phyloP scores from a whole-genome alignment of 2,329 filamentous ascomycete genomes.

The Ophiostoma ulmi region DNA sequence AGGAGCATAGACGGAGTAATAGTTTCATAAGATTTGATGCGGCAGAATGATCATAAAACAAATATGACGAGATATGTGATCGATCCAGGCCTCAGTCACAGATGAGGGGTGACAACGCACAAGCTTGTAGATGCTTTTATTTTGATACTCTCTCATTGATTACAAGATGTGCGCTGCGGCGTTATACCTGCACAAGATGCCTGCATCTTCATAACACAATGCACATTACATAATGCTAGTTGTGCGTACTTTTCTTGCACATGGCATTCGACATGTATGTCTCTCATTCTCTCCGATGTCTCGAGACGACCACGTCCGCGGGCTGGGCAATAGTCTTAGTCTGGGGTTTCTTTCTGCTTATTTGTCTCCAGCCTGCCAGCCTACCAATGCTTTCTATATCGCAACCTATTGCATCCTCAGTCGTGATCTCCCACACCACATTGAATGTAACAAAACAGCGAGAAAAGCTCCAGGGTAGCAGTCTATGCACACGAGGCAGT shows the following conservation, averaged over 20 bases:
- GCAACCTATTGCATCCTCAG: neutral
- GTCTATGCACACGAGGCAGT: neutral
- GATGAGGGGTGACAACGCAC: neutral
- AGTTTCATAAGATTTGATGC: neutral
- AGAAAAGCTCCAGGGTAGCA: conserved; percentile 20
- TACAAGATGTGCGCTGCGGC: neutral
- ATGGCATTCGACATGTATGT: conserved; percentile 8
- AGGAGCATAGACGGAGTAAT: neutral
- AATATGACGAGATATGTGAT: conserved; percentile 9
- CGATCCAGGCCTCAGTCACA: conserved; percentile 1
- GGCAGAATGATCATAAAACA: neutral
- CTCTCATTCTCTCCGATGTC: conserved; percentile 16
- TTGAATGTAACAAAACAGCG: conserved; percentile 19
- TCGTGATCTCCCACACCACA: neutral
- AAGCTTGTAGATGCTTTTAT: neutral
- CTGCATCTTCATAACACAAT: neutral
- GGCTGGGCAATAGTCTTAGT: conserved; percentile 6
- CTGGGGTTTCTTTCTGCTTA: neutral
- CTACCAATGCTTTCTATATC: neutral
- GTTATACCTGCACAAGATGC: conserved; percentile 2
- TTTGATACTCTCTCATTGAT: neutral
- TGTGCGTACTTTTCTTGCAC: conserved; percentile 7
- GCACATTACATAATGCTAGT: conserved; percentile 8
- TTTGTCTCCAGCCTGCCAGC: neutral
- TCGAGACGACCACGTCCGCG: neutral